Conservation (phyloP, 331 rosid species). For the Phaseolus coccineus region DNA sequence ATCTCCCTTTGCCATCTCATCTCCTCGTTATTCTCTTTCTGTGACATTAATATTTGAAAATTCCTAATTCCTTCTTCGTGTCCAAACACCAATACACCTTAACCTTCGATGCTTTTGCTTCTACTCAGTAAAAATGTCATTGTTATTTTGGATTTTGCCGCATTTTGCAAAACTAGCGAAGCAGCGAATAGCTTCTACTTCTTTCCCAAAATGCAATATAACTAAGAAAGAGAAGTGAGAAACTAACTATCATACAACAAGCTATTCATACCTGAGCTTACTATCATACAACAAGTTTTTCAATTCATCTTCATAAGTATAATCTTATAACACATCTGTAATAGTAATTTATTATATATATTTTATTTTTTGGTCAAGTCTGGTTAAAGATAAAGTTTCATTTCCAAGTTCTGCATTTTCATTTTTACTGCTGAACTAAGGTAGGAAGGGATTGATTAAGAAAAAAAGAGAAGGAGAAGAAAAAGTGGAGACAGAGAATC, state of each 20-base stretch:
- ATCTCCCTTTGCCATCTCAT: neutral
- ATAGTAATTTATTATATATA: neutral
- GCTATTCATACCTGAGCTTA: slow-evolving; percentile 8
- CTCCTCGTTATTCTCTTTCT: neutral
- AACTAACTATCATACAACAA: neutral
- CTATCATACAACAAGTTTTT: too few species aligned
- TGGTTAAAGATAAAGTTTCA: too few species aligned
- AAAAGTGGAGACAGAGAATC: slow-evolving; percentile 38
- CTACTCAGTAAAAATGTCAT: neutral
- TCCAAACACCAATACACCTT: slow-evolving; percentile 20
- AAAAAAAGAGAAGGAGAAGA: neutral
- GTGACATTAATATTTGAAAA: neutral
- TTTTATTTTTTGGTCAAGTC: too few species aligned
- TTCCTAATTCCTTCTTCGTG: slow-evolving; percentile 4
- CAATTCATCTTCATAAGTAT: neutral
- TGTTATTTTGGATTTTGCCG: neutral
- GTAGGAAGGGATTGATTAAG: neutral
- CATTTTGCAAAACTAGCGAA: neutral
- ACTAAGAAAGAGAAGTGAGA: neutral
- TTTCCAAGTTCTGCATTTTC: neutral
- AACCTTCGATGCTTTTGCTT: neutral
- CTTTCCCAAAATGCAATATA: neutral
- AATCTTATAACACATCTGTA: too few species aligned
- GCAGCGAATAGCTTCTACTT: slow-evolving; percentile 1
- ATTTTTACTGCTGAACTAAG: neutral